Base-by-base conservation (phyloP, 192 early-diverging fungal species). In the Backusella tarrabulga region DNA sequence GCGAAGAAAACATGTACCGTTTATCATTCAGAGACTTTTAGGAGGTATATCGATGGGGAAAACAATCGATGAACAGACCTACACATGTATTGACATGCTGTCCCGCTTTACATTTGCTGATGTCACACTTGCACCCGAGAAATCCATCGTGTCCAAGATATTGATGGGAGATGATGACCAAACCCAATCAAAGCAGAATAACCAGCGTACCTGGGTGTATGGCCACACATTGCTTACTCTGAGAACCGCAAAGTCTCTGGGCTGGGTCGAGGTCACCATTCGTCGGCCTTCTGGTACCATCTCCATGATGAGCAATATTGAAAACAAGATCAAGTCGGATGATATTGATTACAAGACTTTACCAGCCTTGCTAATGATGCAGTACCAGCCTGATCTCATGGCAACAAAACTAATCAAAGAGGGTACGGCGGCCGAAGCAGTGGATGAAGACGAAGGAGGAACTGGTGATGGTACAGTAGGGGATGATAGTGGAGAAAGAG, bases 1-100 rank as follows among this genome's bases (percentile, higher is more conserved):
- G 71, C 91, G 96, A 38, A 85, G 87, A 29, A 92, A 93, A 66
- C 93, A 93, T 78, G 92, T 98, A 3, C 87, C 93, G 15, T 91
- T 91, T 56, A 93, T 99, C 36, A 80, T 98, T 23, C 89, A 91
- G 34, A 90, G 91, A 38, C 87, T 96, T 12, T 79, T 93, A 41
- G 83, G 86, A 77, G 86, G 90, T 14, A 94, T 94, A 67, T 87
- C 83, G 35, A 71, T 80, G 54, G 76, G 86, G 35, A 78, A 83
- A 63, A 75, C 82, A 35, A 67, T 92, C 82, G 96, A 98, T 80
- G 97, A 98, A 81, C 92, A 92, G 50, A 94, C 94, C 38, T 95
- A 95, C 74, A 92, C 97, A 50, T 96, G 97, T 68, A 85, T 99
- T 83, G 98, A 99, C 76, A 95, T 98, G 93, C 85, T 99, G 29